Conservation (phyloP, 306 rosid species). For the Oxytropis ochrocephala region DNA sequence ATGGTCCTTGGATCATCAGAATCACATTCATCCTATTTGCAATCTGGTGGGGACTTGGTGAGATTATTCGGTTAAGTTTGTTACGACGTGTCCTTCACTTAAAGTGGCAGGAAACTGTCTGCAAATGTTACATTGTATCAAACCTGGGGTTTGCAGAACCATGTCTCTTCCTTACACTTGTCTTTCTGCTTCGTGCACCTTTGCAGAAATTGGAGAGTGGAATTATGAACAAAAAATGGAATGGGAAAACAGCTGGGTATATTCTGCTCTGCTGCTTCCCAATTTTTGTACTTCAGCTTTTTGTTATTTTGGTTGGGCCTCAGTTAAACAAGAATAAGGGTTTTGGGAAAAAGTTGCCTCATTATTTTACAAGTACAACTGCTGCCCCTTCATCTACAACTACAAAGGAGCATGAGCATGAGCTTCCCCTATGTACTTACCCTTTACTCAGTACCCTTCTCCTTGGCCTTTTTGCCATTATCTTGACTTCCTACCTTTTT, state of each 20-base stretch:
- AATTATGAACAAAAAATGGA: slow-evolving; percentile 73
- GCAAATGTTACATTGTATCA: slow-evolving; percentile 93
- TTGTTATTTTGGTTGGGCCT: slow-evolving; percentile 69
- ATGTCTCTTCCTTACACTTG: slow-evolving; percentile 86
- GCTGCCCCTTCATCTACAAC: slow-evolving; percentile 17
- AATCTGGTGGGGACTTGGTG: slow-evolving; percentile 97
- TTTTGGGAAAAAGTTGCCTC: slow-evolving; percentile 42
- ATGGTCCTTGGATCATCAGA: slow-evolving; percentile 97
- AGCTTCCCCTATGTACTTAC: slow-evolving; percentile 71
- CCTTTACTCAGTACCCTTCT: slow-evolving; percentile 80
- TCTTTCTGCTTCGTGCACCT: slow-evolving; percentile 90
- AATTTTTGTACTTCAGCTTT: slow-evolving; percentile 72
- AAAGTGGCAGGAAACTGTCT: slow-evolving; percentile 77
- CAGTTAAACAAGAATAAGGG: slow-evolving; percentile 36
- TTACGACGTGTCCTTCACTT: slow-evolving; percentile 51
- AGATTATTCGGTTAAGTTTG: slow-evolving; percentile 65
- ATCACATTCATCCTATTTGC: slow-evolving; percentile 66
- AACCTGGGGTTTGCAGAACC: slow-evolving; percentile 98
- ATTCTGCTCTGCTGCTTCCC: slow-evolving; percentile 81
- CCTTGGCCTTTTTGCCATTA: slow-evolving; percentile 69
- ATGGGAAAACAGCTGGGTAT: slow-evolving; percentile 62
- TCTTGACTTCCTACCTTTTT: slow-evolving; percentile 80
- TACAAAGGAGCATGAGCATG: slow-evolving; percentile 21
- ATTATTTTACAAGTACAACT: slow-evolving; percentile 56
- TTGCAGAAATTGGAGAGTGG: slow-evolving; percentile 73